Evolutionary conservation across 164 flowering plant species (phyloP), one percentile per base, ranked within the genome.

Genomic region (Annona squamosa): DNA sequence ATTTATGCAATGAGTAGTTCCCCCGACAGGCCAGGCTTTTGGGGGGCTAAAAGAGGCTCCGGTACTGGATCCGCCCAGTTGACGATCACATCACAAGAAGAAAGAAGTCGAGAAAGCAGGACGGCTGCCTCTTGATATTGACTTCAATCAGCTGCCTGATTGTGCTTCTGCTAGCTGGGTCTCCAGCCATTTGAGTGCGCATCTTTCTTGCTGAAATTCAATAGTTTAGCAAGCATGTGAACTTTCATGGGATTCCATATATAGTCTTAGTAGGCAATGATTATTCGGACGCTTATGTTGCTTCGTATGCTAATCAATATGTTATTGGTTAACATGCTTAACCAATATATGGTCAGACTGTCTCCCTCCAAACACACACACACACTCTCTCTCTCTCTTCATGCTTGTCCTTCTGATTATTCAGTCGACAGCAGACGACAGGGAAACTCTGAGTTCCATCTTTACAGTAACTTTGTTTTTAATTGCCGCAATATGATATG

Each of bases 81-180:
- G 74, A 62, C 77, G 48, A 77, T 48, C 5, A 72, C 67, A 1
- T 63, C 3, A 26, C 65, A 19, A 26, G 82, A 73, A n/a, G n/a
- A n/a, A n/a, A 61, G 80, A 73, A 63, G 77, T 56, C 43, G 13
- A 2, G 59, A 69, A 78, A 13, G 77, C 46, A 2, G 16, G 69
- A 41, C 63, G 77, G 9, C 42, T 59, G 65, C 6, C 72, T 37
- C 41, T 76, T 16, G 66, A 79, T 45, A 81, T 88, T 45, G 90
- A 86, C 69, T 87, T 86, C 71, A 88, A 88, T 73, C 86, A 83
- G 81, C 79, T 78, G 52, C 86, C 89, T 0, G 37, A 4, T 63
- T 16, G 13, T 52, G 59, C 59, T 52, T 26, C 37, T 26, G 37
- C 37, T 3, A 52, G 59, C 56, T 48, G 56, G 56, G 59, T 16